Evolutionary conservation across 2,329 filamentous ascomycete genomes (phyloP).

Genomic region (Ascochyta rabiei): DNA sequence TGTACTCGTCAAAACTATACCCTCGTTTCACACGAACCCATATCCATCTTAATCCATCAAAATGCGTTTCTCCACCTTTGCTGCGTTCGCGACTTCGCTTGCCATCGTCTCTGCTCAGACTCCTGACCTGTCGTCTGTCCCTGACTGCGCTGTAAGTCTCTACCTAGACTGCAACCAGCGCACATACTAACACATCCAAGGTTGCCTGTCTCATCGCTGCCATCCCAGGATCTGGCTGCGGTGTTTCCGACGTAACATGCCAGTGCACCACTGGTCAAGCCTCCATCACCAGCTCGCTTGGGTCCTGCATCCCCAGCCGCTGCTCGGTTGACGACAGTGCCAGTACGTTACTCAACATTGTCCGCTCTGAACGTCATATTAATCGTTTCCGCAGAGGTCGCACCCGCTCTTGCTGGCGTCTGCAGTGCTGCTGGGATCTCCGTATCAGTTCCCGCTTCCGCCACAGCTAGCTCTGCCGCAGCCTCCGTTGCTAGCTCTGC

Average conservation of each 20-base stretch:
- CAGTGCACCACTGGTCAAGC: conserved; percentile 56
- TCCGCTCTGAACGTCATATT: neutral
- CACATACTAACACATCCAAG: conserved; percentile 31
- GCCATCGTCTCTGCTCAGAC: conserved; percentile 39
- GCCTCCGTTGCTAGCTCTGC: conserved; percentile 12
- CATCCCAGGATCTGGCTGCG: conserved; percentile 56
- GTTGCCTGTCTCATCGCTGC: conserved; percentile 56
- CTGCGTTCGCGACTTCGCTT: conserved; percentile 35
- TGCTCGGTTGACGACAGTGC: conserved; percentile 48
- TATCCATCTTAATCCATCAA: conserved; percentile 18
- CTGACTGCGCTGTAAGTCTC: conserved; percentile 44
- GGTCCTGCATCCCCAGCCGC: conserved; percentile 45
- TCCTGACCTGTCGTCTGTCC: conserved; percentile 26
- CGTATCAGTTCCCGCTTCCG: conserved; percentile 29
- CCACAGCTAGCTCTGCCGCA: conserved; percentile 12
- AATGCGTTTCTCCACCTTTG: conserved; percentile 41
- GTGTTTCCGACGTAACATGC: conserved; percentile 56
- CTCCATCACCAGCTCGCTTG: conserved; percentile 48
- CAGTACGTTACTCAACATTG: conserved; percentile 39
- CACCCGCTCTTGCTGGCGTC: conserved; percentile 33
- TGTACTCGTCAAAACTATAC: conserved; percentile 1
- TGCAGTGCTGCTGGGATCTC: conserved; percentile 39
- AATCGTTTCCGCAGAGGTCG: conserved; percentile 20
- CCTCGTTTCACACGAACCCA: conserved; percentile 4
- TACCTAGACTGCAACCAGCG: neutral